Evolutionary conservation across 164 flowering plant species (phyloP).

Genomic region (Piper longum): DNA sequence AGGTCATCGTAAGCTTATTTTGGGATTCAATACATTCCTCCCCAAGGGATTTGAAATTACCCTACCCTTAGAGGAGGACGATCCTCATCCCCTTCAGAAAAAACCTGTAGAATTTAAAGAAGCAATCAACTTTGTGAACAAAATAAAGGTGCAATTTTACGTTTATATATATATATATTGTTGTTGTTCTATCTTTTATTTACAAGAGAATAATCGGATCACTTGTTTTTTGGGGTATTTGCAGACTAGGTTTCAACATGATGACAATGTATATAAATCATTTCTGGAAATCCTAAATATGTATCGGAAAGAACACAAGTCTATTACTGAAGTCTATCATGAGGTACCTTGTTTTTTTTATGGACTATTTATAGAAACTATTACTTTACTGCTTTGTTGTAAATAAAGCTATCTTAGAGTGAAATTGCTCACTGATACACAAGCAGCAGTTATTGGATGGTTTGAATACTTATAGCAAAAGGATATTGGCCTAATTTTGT

Average conservation of each 20-base stretch:
- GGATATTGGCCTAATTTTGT: no score
- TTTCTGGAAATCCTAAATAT: constrained; percentile 76
- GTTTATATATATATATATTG: background rate
- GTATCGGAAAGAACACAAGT: constrained; percentile 71
- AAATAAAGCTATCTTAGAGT: no score
- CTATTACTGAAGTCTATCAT: constrained; percentile 57
- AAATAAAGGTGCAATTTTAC: constrained; percentile 49
- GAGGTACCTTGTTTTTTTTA: constrained; percentile 28
- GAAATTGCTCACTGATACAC: no score
- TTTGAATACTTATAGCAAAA: no score
- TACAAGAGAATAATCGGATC: no score
- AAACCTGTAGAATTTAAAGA: constrained; percentile 78
- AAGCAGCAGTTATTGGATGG: no score
- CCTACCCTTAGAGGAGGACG: constrained; percentile 7
- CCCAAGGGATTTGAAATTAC: no score
- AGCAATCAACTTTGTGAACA: constrained; percentile 73
- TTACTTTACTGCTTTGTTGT: background rate
- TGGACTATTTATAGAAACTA: no score
- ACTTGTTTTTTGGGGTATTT: constrained; percentile 2
- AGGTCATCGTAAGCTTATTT: no score
- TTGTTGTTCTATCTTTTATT: background rate
- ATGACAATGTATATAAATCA: constrained; percentile 72
- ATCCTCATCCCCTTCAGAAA: constrained; percentile 26
- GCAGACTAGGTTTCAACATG: constrained; percentile 77
- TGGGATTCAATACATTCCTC: no score